These are phyloP conservation scores for Zoysia pacifica DNA, from an alignment of 176 grass and related monocot genomes.

Conservation along the genomic window DNA sequence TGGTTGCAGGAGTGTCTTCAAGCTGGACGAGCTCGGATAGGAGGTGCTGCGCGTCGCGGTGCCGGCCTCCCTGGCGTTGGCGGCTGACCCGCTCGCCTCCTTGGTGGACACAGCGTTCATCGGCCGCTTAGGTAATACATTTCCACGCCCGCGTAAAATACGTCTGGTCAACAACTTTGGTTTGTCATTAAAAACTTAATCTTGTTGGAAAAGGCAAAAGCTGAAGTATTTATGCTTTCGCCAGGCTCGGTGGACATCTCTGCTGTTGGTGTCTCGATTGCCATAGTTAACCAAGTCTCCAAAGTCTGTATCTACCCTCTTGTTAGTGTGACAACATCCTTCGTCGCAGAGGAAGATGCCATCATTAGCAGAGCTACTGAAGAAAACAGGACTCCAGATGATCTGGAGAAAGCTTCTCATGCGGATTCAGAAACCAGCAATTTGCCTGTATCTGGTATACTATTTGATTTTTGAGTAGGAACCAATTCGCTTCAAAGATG, in stretches of 20 bases:
- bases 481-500: not conserved
- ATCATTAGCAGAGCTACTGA: constrained; percentile 57
- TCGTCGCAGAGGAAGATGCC: constrained; percentile 96
- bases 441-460: constrained; percentile 32
- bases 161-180: too few species aligned
- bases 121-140: constrained; percentile 75
- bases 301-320: constrained; percentile 88
- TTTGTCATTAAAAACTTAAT: too few species aligned
- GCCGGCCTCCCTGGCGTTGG: constrained; percentile 84
- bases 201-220: too few species aligned
- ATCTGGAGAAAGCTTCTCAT: constrained; percentile 66
- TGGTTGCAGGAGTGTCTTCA: constrained; percentile 71
- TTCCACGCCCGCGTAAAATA: too few species aligned
- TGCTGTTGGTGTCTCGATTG: constrained; percentile 86
- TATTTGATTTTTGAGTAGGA: constrained; percentile 17
- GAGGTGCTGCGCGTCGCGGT: constrained; percentile 80
- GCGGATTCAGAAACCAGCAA: constrained; percentile 37
- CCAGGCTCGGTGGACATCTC: constrained; percentile 84
- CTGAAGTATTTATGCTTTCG: not conserved
- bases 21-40: constrained; percentile 76
- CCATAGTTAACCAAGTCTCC: constrained; percentile 90
- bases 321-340: constrained; percentile 93
- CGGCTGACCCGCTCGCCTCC: constrained; percentile 91
- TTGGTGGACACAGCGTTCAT: constrained; percentile 93
- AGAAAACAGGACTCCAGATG: constrained; percentile 48